A percentile compares a stretch with the other conserved stretches of the same genome.
Evolutionary conservation across 106 monocot species (phyloP).

Genomic region (Platanthera guangdongensis): DNA sequence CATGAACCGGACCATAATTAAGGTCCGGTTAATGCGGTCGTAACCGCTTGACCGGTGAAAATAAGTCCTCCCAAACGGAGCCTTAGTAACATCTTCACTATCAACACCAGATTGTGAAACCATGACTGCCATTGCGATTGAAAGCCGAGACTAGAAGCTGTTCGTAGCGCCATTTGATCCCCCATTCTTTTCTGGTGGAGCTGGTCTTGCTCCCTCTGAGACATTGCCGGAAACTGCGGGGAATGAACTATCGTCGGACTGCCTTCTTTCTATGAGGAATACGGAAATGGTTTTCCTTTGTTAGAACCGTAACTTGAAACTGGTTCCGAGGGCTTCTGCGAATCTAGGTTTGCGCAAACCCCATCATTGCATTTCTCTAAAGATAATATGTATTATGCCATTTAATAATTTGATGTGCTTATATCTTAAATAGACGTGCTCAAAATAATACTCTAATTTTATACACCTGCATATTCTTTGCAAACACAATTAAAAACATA

Average conservation of each 20-base stretch:
- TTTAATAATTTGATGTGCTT: no score
- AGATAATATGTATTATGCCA: no score
- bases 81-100: not conserved
- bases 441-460: no score
- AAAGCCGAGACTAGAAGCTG: slow-evolving; percentile 8
- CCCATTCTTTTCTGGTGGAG: slow-evolving; percentile 21
- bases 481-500: no score
- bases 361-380: slow-evolving; percentile 20
- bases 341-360: slow-evolving; percentile 15
- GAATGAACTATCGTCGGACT: slow-evolving; percentile 13
- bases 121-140: not conserved
- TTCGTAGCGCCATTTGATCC: slow-evolving; percentile 15
- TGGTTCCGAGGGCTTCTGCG: slow-evolving; percentile 31
- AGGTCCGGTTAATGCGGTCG: no score
- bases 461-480: no score
- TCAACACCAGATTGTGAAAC: not conserved
- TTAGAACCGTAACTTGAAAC: slow-evolving; percentile 16
- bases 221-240: slow-evolving; percentile 9
- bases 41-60: no score
- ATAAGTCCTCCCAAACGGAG: no score
- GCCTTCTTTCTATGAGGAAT: slow-evolving; percentile 12
- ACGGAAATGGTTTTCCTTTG: slow-evolving; percentile 14
- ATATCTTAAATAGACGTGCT: no score
- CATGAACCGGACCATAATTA: no score
- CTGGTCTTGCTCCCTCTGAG: slow-evolving; percentile 15